Evolutionary conservation across 805 yeast genomes (phyloP), one percentile per base, ranked within the genome.

Genomic region (Teunomyces stri): DNA sequence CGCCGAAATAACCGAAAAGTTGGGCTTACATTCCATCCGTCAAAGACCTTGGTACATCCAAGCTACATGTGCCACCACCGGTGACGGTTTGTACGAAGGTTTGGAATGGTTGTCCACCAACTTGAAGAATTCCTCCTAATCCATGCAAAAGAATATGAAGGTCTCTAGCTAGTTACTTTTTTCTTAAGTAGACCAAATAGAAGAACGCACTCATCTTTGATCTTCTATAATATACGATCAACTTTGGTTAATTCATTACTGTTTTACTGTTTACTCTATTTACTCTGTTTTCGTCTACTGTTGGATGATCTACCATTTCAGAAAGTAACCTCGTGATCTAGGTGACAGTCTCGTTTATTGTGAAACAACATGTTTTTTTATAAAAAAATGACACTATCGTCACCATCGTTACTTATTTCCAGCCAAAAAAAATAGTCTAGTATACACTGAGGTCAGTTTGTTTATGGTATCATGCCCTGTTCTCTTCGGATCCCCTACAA

Each of bases 41-140:
- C 96, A 91, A 79, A 89, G 98, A 78, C 96, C 96, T 65, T 94
- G 99, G 99, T 92, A 87, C 78, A 92, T 94, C 70, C 97, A 92
- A 79, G 89, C 99, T 59, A 89, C 98, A 55, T 91, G 98, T 79
- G 99, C 99, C 60, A 92, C 97, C 59, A 88, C 98, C 54, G 99
- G 69, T 51, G 69, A 64, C 53, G 69, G 69, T 38, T 62, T 66
- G 51, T 66, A 66, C 55, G 70, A 66, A 51, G 70, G 70, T 44
- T 65, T 66, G 58, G 70, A 66, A 53, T 66, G 70, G 70, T 61
- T 66, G 49, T 59, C 69, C 16, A 64, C 68, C 49, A 64, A 62
- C 54, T 64, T 66, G 57, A 65, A 65, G 58, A 58, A 52, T 44
- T 54, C 60, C 39, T 47, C 50, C 28, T 55, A 49, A 45, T 28